A percentile compares a stretch with the other conserved stretches of the same genome.
phyloP scores from a whole-genome alignment of 192 early-diverging fungal genomes.

The Backusella luteola region DNA sequence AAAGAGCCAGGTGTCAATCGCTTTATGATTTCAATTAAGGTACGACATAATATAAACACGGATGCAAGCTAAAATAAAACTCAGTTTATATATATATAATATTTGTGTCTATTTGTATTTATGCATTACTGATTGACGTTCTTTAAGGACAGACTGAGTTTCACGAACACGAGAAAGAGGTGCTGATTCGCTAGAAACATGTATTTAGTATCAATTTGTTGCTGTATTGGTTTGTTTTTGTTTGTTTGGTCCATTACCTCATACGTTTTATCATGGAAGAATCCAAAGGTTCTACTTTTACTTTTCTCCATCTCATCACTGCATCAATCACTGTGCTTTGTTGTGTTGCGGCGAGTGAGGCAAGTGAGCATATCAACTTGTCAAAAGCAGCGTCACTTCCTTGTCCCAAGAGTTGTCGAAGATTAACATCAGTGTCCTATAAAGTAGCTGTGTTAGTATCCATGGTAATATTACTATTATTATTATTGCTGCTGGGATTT shows the following conservation, averaged over 20 bases:
- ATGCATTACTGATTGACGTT: slow-evolving; percentile 55
- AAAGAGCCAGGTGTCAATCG: slow-evolving; percentile 69
- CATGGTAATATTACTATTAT: too few species aligned
- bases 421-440: slow-evolving; percentile 66
- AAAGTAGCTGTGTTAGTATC: too few species aligned
- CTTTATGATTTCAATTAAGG: slow-evolving; percentile 81
- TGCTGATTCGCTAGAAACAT: slow-evolving; percentile 26
- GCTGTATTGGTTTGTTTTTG: background rate
- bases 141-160: slow-evolving; percentile 55
- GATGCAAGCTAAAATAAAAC: slow-evolving; percentile 53
- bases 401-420: slow-evolving; percentile 55
- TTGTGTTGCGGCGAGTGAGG: slow-evolving; percentile 76
- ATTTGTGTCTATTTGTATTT: background rate
- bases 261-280: slow-evolving; percentile 26
- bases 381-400: slow-evolving; percentile 82
- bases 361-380: slow-evolving; percentile 73
- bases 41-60: slow-evolving; percentile 86
- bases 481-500: background rate
- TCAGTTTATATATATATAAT: background rate
- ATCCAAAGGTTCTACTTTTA: slow-evolving; percentile 53
- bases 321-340: slow-evolving; percentile 84
- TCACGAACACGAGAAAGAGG: slow-evolving; percentile 44
- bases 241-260: slow-evolving; percentile 18
- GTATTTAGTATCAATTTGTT: background rate
- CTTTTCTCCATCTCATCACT: slow-evolving; percentile 75